Conservation (phyloP, 192 early-diverging fungal species). For the Backusella circina region DNA sequence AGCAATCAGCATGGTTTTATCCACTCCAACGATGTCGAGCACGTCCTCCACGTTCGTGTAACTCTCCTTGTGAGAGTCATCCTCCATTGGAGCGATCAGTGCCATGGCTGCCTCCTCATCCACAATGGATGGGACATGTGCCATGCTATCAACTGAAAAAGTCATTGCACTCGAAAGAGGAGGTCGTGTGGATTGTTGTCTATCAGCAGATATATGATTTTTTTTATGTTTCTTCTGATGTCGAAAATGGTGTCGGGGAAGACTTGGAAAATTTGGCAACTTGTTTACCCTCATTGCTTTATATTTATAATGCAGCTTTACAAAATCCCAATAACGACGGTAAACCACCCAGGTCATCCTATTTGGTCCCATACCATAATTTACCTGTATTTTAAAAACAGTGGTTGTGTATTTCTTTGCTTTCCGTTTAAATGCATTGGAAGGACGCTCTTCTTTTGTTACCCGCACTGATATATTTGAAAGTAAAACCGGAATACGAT, state of each 20-base stretch:
- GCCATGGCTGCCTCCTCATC: background rate
- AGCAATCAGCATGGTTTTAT: background rate
- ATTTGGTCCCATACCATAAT: constrained; percentile 7
- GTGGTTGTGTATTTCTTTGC: background rate
- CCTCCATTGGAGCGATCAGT: background rate
- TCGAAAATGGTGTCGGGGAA: constrained; percentile 9
- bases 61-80: background rate
- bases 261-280: constrained; percentile 19
- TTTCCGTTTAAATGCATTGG: background rate
- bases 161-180: background rate
- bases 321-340: constrained; percentile 30
- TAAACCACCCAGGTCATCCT: constrained; percentile 21
- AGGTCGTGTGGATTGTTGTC: background rate
- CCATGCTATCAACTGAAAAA: background rate
- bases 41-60: background rate
- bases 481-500: constrained; percentile 24
- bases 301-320: constrained; percentile 30
- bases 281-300: background rate
- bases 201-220: background rate
- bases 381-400: background rate
- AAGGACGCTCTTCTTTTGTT: background rate
- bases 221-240: background rate
- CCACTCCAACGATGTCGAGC: background rate
- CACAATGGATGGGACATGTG: background rate
- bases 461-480: background rate